Conservation (phyloP, 495 filamentous ascomycete genomes). For the Daldinia decipiens region DNA sequence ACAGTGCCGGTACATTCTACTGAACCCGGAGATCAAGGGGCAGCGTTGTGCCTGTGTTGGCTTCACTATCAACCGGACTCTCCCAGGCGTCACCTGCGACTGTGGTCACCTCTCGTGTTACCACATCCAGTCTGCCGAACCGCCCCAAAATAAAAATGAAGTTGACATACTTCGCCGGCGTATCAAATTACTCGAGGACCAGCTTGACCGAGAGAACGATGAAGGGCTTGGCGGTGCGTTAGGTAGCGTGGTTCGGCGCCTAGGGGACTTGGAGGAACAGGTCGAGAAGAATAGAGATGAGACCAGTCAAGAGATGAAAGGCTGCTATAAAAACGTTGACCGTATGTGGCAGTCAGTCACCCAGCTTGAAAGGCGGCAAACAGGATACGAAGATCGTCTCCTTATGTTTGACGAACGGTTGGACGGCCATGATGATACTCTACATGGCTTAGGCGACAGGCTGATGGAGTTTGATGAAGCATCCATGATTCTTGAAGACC, state of each 20-base stretch:
- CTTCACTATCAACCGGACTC: slow-evolving; percentile 62
- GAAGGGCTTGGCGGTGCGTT: slow-evolving; percentile 51
- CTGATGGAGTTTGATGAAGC: slow-evolving; percentile 62
- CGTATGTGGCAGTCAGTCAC: slow-evolving; percentile 62
- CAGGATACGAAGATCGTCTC: slow-evolving; percentile 57
- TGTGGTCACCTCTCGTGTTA: slow-evolving; percentile 67
- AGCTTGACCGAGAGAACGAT: slow-evolving; percentile 56
- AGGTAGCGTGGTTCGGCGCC: slow-evolving; percentile 51
- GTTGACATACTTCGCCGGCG: slow-evolving; percentile 59
- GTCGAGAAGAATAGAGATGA: slow-evolving; percentile 62
- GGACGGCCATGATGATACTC: slow-evolving; percentile 51
- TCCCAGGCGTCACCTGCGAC: slow-evolving; percentile 62
- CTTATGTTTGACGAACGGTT: slow-evolving; percentile 57
- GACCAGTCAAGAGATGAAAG: slow-evolving; percentile 59
- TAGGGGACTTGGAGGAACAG: slow-evolving; percentile 62
- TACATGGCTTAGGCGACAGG: slow-evolving; percentile 55
- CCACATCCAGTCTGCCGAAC: slow-evolving; percentile 58
- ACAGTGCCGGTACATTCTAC: slow-evolving; percentile 65
- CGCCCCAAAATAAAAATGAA: slow-evolving; percentile 54
- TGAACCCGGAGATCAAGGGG: slow-evolving; percentile 64
- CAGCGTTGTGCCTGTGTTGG: slow-evolving; percentile 64
- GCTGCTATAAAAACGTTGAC: slow-evolving; percentile 60
- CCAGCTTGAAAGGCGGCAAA: slow-evolving; percentile 54
- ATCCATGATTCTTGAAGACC: slow-evolving; percentile 61
- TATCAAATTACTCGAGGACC: slow-evolving; percentile 59